These are phyloP conservation scores for Colletotrichum limetticola DNA, from an alignment of 2,329 filamentous ascomycete species.

Conservation along the genomic window DNA sequence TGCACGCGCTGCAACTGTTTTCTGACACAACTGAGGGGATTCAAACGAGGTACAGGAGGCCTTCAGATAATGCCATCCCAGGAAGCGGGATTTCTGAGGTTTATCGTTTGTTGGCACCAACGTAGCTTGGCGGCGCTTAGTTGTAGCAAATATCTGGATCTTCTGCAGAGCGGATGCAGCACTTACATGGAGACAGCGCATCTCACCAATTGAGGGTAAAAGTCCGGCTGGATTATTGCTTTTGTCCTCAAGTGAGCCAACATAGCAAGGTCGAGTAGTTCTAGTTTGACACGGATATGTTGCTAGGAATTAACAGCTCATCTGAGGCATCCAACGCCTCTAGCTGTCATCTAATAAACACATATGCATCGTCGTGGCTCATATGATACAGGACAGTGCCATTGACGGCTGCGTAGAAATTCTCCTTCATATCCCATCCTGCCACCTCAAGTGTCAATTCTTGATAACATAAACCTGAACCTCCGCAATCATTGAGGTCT, in stretches of 20 bases:
- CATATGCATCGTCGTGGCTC: not conserved
- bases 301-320: too few relatives aligned
- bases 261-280: not conserved
- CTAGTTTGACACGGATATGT: not conserved
- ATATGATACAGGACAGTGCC: too few relatives aligned
- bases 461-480: not conserved
- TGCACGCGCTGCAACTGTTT: too few relatives aligned
- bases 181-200: not conserved
- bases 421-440: not conserved
- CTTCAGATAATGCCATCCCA: not conserved
- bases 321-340: too few relatives aligned
- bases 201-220: not conserved
- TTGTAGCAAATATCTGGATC: not conserved
- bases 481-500: not conserved
- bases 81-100: not conserved
- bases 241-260: not conserved
- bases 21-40: too few relatives aligned
- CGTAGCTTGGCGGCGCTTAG: not conserved
- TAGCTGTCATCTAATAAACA: not conserved
- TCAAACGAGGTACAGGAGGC: too few relatives aligned
- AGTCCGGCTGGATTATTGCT: not conserved
- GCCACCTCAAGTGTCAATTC: not conserved
- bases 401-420: not conserved
- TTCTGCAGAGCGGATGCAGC: not conserved
- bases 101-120: not conserved